Conservation (phyloP, 2,329 filamentous ascomycete species). For the Claviceps cyperi region DNA sequence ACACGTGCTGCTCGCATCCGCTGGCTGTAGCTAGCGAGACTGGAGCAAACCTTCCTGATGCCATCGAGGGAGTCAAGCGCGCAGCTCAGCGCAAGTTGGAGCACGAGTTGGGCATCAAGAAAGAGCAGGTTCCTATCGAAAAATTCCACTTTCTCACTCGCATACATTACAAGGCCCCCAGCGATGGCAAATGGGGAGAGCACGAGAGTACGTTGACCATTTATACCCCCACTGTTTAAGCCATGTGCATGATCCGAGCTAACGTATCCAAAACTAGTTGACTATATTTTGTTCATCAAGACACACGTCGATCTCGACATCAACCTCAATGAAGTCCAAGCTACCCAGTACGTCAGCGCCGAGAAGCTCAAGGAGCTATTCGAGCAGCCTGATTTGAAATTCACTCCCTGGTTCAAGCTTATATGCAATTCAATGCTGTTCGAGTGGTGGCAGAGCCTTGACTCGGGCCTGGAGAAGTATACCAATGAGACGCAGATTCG, state of each 20-base stretch:
- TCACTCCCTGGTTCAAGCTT: constrained; percentile 98
- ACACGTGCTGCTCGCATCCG: constrained; percentile 97
- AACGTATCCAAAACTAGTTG: constrained; percentile 40
- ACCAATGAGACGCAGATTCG: constrained; percentile 75
- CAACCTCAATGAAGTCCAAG: constrained; percentile 82
- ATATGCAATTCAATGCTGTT: constrained; percentile 97
- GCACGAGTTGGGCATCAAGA: constrained; percentile 87
- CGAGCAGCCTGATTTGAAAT: constrained; percentile 61
- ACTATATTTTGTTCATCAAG: constrained; percentile 98
- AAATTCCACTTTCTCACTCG: constrained; percentile 88
- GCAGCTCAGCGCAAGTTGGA: constrained; percentile 87
- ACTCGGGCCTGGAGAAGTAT: constrained; percentile 70
- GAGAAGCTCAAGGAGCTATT: constrained; percentile 79
- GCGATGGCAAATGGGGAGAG: constrained; percentile 96
- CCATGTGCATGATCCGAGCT: neutral
- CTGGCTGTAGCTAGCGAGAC: constrained; percentile 85
- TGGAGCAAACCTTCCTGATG: constrained; percentile 64
- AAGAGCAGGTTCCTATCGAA: constrained; percentile 76
- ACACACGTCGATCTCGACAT: constrained; percentile 70
- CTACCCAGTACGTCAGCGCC: constrained; percentile 68
- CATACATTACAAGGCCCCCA: constrained; percentile 96
- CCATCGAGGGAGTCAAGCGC: constrained; percentile 74
- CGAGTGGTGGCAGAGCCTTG: constrained; percentile 87
- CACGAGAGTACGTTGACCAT: constrained; percentile 65
- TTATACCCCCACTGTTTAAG: neutral